Percentiles rank a stretch among this genome's conserved stretches.
Conservation (phyloP, 176 grass and related monocot genomes). For the Tuctoria greenei region DNA sequence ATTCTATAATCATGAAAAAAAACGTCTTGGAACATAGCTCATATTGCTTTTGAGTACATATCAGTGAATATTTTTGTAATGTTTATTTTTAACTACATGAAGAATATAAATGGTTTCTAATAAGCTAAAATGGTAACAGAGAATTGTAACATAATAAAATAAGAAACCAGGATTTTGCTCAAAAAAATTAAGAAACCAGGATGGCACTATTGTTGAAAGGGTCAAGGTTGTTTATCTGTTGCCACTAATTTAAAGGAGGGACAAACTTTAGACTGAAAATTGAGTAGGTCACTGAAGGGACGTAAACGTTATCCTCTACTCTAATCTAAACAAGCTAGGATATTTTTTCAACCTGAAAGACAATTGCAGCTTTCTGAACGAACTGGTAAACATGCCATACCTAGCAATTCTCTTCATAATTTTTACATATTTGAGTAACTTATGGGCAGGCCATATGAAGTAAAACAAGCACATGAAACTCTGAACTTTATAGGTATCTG, state of each 20-base stretch:
- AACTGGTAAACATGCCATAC: neutral
- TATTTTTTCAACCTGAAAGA: neutral
- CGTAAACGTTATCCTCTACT: neutral
- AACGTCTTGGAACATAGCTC: neutral
- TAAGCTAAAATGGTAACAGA: neutral
- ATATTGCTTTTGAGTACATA: neutral
- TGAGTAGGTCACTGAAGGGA: neutral
- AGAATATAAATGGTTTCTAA: neutral
- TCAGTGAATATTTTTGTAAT: neutral
- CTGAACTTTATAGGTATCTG: neutral
- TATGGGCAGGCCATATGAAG: neutral
- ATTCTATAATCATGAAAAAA: neutral
- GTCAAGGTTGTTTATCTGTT: neutral
- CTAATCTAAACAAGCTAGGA: neutral
- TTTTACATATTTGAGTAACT: neutral
- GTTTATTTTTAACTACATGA: neutral
- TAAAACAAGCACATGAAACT: neutral
- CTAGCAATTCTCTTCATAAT: neutral
- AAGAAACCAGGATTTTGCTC: slow-evolving; percentile 8
- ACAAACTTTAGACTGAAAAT: neutral
- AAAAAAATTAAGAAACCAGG: no score
- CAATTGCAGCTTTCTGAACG: neutral
- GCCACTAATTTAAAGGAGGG: no score
- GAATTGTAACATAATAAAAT: neutral
- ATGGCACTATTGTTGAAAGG: neutral